phyloP scores from a whole-genome alignment of 108 stramenopile species.

The Skeletonema tropicum region DNA sequence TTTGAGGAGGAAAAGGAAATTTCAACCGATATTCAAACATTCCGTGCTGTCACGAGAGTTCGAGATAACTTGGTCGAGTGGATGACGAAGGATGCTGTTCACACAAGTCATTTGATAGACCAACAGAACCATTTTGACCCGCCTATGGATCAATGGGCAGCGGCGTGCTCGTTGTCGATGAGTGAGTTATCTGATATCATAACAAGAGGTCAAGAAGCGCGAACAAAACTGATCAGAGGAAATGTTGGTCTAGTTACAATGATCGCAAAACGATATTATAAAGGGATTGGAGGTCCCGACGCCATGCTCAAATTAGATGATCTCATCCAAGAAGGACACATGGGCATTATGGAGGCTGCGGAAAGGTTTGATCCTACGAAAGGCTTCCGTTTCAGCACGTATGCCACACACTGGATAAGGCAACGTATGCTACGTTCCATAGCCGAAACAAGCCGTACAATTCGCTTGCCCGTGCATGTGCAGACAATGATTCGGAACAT shows the following conservation, averaged over 20 bases:
- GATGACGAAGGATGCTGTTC: constrained; percentile 35
- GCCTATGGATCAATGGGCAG: constrained; percentile 66
- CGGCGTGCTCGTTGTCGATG: constrained; percentile 65
- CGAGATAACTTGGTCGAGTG: constrained; percentile 52
- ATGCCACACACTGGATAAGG: constrained; percentile 93
- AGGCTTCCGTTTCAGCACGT: constrained; percentile 90
- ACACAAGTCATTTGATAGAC: neutral
- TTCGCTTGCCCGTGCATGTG: constrained; percentile 90
- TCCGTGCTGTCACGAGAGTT: constrained; percentile 46
- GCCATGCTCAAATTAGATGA: constrained; percentile 83
- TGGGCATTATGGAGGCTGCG: constrained; percentile 92
- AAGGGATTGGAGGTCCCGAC: constrained; percentile 62
- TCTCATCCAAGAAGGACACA: constrained; percentile 91
- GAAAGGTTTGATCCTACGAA: constrained; percentile 90
- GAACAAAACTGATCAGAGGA: constrained; percentile 61
- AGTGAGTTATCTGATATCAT: constrained; percentile 52
- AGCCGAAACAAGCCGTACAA: constrained; percentile 76
- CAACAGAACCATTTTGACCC: constrained; percentile 31
- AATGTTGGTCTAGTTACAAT: constrained; percentile 83
- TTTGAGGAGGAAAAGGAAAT: constrained; percentile 63
- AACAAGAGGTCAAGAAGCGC: constrained; percentile 64
- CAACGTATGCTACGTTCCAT: constrained; percentile 90
- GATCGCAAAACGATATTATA: constrained; percentile 74
- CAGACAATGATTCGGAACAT: constrained; percentile 68
- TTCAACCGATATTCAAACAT: constrained; percentile 44